Percentiles rank a stretch among this genome's conserved stretches.
These are phyloP conservation scores for Penicillium sp. DNA, from an alignment of 2,329 filamentous ascomycete genomes.

Conservation along the genomic window DNA sequence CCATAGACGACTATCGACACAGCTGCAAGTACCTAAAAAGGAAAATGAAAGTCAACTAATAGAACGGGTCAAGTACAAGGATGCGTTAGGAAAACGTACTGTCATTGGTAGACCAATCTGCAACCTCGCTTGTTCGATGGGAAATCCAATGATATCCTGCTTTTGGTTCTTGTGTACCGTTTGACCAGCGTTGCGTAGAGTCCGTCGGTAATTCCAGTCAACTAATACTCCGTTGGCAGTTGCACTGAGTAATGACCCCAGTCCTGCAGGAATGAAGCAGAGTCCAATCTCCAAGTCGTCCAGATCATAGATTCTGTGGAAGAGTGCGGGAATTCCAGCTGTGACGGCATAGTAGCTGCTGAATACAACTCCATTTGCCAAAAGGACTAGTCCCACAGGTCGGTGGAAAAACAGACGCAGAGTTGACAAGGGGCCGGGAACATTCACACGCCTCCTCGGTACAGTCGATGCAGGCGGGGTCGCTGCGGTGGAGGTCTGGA, in stretches of 20 bases:
- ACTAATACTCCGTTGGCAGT: slow-evolving; percentile 36
- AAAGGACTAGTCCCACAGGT: slow-evolving; percentile 32
- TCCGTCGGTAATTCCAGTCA: slow-evolving; percentile 70
- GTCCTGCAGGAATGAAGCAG: slow-evolving; percentile 31
- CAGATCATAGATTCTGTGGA: slow-evolving; percentile 44
- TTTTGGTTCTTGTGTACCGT: slow-evolving; percentile 60
- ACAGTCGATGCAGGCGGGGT: not conserved
- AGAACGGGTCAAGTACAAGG: not conserved
- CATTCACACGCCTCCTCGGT: not conserved
- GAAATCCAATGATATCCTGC: slow-evolving; percentile 51
- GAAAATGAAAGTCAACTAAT: not conserved
- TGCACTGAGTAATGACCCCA: slow-evolving; percentile 27
- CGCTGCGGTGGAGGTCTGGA: not conserved
- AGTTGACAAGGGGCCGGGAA: slow-evolving; percentile 34
- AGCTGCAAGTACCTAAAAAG: slow-evolving; percentile 13
- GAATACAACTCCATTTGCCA: slow-evolving; percentile 42
- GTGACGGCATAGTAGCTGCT: slow-evolving; percentile 47
- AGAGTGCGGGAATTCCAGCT: slow-evolving; percentile 45
- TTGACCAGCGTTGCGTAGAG: slow-evolving; percentile 49
- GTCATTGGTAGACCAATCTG: slow-evolving; percentile 33
- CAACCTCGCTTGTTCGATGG: slow-evolving; percentile 43
- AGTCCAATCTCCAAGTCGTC: slow-evolving; percentile 44
- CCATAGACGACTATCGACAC: slow-evolving; percentile 13
- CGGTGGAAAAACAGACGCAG: slow-evolving; percentile 34
- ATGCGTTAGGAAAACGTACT: slow-evolving; percentile 1